Evolutionary conservation across 495 filamentous ascomycete species (phyloP), one percentile per base, ranked within the genome.

Genomic region (Aspergillus wentii): DNA sequence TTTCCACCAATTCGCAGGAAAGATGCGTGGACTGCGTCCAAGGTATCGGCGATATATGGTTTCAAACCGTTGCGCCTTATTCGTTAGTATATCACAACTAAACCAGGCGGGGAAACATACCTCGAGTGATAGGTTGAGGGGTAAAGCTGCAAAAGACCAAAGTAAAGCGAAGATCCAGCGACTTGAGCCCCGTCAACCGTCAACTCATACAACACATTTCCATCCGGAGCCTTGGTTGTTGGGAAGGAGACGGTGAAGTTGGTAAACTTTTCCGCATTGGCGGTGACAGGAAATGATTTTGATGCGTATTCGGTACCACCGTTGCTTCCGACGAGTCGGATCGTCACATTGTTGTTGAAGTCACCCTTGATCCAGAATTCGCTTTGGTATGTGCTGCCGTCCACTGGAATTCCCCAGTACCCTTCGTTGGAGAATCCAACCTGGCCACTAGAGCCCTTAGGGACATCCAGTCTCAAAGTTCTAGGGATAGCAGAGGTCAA

Each of bases 1-100:
- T 82, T 83, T 9, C 80, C 80, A 25, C 78, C 79, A 0, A 78
- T 80, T 19, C 80, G 68, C 33, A 83, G 55, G 49, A 79, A 77
- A 33, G 61, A 66, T 8, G 74, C 75, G 6, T 74, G 66, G 7
- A 82, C 35, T 27, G 61, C 64, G 4, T 63, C 62, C 26, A 82
- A 54, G 20, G 70, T 62, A 41, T 83, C 64, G 5, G 68, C 71
- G 9, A 83, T 54, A 40, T 82, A 74, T 13, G 59, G 54, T 15
- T 76, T 57, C 43, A 81, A 48, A 1, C 80, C 80, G 43, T 85
- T 83, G 16, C 62, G 49, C 16, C 78, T 61, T 32, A 22, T 32
- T 11, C 14, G 18, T 45, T 11, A 46, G 23, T 8, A 30, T 16
- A n/a, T n/a, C 9, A 42, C 22, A 1, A 15, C 2, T 1, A 15